Base-by-base conservation (phyloP, 108 stramenopile species). In the Fistulifera solaris region DNA sequence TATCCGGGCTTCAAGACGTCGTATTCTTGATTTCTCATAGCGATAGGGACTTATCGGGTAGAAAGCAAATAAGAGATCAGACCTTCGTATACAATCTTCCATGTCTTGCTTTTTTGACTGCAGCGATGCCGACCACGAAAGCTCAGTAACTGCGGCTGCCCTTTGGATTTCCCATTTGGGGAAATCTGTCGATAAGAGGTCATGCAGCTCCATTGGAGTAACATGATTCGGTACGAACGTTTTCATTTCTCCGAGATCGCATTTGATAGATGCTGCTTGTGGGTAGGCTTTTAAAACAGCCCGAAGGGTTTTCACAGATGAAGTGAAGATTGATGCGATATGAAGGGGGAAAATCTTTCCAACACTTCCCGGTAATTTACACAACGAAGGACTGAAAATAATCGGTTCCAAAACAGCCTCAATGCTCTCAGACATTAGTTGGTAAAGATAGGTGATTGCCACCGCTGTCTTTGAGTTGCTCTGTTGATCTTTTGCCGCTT, bases 1-100 rank as follows among this genome's bases (percentile, higher is more conserved):
- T 35, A 67, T 57, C 57, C 17, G 52, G 3, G 42, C 22, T 52
- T 81, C 79, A 17, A 74, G 60, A 27, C 72, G 64, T 38, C 43
- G 40, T 1, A 81, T 58, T 14, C 79, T 58, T 26, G 31, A 14
- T 40, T 52, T 23, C n/a, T 81, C 79, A 5, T 54, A 54, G 23
- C 72, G 40, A 43, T 59, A 72, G 0, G 75, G 75, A 2, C 42
- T 51, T 12, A 81, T 43, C 5, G 79, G 79, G 50, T 66, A 27
- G 66, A 54, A 81, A 8, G 75, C 72, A 64, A 81, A 76, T 43
- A 81, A 40, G 19, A 76, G 62, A 55, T 81, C 79, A 13, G 73
- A 75, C 38, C 70, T 47, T 46, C 67, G 48, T 22, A 62, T 7
- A 53, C 62, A 59, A 7, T 40, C 22, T 40, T 54, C 38, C 18